phyloP scores from a whole-genome alignment of 2,329 filamentous ascomycete species.

The Penicillium paneum region DNA sequence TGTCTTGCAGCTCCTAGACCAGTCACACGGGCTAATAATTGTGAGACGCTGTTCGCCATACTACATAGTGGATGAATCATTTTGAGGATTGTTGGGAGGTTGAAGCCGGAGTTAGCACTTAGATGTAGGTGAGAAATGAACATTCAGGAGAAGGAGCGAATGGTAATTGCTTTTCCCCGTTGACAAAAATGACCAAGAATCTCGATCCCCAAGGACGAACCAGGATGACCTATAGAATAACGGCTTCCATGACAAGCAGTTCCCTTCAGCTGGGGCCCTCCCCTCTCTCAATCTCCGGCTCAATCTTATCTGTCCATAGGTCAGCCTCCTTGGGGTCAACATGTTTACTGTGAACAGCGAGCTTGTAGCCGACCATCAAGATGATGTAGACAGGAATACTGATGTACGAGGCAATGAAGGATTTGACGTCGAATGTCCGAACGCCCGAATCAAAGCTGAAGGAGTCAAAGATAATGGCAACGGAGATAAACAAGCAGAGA shows the following conservation, averaged over 20 bases:
- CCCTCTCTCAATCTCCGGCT: not conserved
- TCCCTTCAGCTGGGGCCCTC: not conserved
- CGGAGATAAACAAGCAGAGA: constrained; percentile 67
- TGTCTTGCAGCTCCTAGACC: not conserved
- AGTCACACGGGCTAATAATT: not conserved
- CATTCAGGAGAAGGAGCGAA: not conserved
- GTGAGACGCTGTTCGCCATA: not conserved
- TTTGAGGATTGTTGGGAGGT: not conserved
- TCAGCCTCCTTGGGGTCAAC: constrained; percentile 59
- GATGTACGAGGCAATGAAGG: constrained; percentile 71
- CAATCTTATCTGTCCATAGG: constrained; percentile 52
- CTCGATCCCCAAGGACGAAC: not conserved
- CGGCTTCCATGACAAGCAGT: not conserved
- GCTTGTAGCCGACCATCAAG: constrained; percentile 66
- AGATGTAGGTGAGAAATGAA: not conserved
- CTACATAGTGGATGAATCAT: not conserved
- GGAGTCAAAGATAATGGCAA: constrained; percentile 76
- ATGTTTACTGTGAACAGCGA: constrained; percentile 52
- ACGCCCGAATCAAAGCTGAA: constrained; percentile 52
- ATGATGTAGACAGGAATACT: constrained; percentile 71
- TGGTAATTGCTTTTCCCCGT: not conserved
- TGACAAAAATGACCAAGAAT: not conserved
- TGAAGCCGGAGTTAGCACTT: not conserved
- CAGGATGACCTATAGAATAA: not conserved
- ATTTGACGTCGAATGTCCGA: constrained; percentile 63